These are phyloP conservation scores for Wickerhamomyces hampshirensis DNA, from an alignment of 805 yeast genomes.

Conservation along the genomic window DNA sequence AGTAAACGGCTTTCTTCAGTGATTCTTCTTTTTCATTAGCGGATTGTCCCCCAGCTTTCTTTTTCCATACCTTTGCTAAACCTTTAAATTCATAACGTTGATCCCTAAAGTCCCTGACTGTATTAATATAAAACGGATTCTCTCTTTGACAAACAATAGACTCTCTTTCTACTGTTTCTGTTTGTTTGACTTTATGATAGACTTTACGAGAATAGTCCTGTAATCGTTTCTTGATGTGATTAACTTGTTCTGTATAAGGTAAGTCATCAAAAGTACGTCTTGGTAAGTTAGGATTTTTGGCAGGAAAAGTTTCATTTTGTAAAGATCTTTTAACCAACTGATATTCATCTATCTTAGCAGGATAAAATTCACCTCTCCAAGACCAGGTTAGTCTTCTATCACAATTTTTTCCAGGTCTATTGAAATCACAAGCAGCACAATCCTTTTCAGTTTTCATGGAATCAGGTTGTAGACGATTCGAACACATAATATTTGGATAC, in stretches of 20 bases:
- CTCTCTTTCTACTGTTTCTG: conserved; percentile 83
- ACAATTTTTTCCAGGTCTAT: conserved; percentile 90
- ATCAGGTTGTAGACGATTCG: conserved; percentile 95
- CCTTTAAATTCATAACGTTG: conserved; percentile 95
- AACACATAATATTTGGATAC: conserved; percentile 99
- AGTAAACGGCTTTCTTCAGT: conserved; percentile 84
- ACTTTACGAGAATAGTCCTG: conserved; percentile 82
- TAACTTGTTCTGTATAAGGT: conserved; percentile 71
- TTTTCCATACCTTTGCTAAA: conserved; percentile 90
- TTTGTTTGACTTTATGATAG: conserved; percentile 73
- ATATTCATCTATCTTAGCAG: conserved; percentile 89
- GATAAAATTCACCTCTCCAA: conserved; percentile 96
- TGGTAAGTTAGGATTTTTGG: conserved; percentile 50
- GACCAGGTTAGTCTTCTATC: conserved; percentile 92
- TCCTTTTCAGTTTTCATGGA: conserved; percentile 93
- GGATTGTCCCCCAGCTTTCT: conserved; percentile 55
- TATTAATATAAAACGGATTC: conserved; percentile 93
- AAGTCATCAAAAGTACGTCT: conserved; percentile 70
- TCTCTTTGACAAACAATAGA: conserved; percentile 96
- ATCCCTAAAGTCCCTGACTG: conserved; percentile 92
- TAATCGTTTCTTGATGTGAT: conserved; percentile 67
- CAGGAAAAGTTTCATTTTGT: conserved; percentile 73
- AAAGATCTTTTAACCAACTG: conserved; percentile 82
- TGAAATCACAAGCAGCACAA: conserved; percentile 97
- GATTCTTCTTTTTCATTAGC: conserved; percentile 79